Percentiles rank a stretch among this genome's conserved stretches.
phyloP scores from a whole-genome alignment of 306 rosid genomes.

The Medicago truncatula region MtrunA17r5.0-ANR NC_053045.1:44986501-44987000 shows the following conservation, averaged over 20 bases:
- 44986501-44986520: too few relatives aligned
- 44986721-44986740: not conserved
- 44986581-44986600: not conserved
- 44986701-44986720: not conserved
- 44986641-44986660: conserved; percentile 1
- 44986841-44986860: not conserved
- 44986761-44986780: not conserved
- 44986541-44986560: not conserved
- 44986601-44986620: too few relatives aligned
- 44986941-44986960: too few relatives aligned
- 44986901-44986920: too few relatives aligned
- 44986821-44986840: not conserved
- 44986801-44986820: not conserved
- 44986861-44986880: too few relatives aligned
- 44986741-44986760: not conserved
- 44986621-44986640: not conserved
- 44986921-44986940: too few relatives aligned
- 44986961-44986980: too few relatives aligned
- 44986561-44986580: not conserved
- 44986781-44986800: not conserved
- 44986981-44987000: too few relatives aligned
- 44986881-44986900: too few relatives aligned
- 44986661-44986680: not conserved
- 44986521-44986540: not conserved
- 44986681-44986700: not conserved